phyloP scores from a whole-genome alignment of 2,329 filamentous ascomycete genomes.

The Stromatinia cepivora region DNA sequence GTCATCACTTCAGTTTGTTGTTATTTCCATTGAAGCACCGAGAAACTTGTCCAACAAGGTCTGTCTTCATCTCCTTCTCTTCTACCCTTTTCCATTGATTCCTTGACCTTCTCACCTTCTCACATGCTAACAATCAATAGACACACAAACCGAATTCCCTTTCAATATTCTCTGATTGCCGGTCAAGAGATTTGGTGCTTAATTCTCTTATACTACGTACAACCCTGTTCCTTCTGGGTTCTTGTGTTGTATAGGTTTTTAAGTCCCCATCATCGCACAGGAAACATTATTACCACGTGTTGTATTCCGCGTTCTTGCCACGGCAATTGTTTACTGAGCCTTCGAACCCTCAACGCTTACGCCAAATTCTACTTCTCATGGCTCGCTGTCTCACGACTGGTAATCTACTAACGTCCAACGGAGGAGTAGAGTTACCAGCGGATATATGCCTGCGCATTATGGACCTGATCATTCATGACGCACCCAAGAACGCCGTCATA shows the following conservation, averaged over 20 bases:
- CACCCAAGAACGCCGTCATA: neutral
- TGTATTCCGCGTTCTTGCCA: neutral
- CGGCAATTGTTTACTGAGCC: neutral
- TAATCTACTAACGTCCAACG: conserved; percentile 11
- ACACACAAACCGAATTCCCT: neutral
- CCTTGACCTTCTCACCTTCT: neutral
- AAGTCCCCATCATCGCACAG: neutral
- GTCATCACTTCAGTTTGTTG: neutral
- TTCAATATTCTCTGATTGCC: neutral
- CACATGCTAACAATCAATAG: neutral
- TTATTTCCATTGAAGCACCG: neutral
- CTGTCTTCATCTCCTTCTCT: neutral
- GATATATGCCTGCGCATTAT: conserved; percentile 19
- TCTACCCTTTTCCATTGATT: neutral
- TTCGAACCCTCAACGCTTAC: neutral
- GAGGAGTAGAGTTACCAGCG: conserved; percentile 1
- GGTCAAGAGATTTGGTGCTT: neutral
- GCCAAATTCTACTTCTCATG: neutral
- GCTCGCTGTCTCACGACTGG: neutral
- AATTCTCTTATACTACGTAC: neutral
- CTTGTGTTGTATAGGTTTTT: neutral
- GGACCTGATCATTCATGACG: neutral
- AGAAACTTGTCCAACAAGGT: conserved; percentile 1
- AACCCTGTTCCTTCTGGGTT: neutral
- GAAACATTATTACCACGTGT: neutral